Evolutionary conservation across 345 rosid genomes (phyloP).

Genomic region (Melaleuca alternifolia): DNA sequence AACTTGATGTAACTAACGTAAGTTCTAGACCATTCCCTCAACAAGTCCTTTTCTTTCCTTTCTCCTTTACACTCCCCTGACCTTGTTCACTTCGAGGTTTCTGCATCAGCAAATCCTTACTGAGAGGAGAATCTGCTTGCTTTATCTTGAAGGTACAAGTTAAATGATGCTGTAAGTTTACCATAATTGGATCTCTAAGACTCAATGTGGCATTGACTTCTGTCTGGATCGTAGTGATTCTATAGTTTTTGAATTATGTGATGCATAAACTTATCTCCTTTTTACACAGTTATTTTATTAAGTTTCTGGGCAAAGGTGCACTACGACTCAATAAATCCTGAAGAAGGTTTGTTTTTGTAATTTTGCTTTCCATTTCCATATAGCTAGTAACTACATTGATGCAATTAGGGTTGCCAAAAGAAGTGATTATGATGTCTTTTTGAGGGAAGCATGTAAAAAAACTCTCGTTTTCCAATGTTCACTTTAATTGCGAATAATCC

Average conservation of each 20-base stretch:
- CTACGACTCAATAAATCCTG: conserved; percentile 80
- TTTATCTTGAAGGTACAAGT: neutral
- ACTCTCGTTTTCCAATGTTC: neutral
- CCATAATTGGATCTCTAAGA: neutral
- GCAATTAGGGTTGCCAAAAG: neutral
- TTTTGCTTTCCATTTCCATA: neutral
- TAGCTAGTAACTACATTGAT: neutral
- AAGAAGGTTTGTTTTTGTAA: conserved; percentile 39
- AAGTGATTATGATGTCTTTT: neutral
- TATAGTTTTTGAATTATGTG: neutral
- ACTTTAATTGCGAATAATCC: neutral
- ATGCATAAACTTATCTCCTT: neutral
- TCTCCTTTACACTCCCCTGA: neutral
- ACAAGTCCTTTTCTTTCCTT: neutral
- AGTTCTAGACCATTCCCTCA: neutral
- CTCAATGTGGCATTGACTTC: neutral
- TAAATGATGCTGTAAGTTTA: neutral
- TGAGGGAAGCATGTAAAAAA: neutral
- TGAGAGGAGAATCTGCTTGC: neutral
- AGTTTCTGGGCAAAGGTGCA: conserved; percentile 98
- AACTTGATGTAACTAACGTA: neutral
- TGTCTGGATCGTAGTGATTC: neutral
- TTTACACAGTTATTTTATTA: conserved; percentile 54
- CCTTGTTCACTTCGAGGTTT: neutral
- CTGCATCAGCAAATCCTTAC: neutral